Conservation (phyloP, 1,139 yeast species). For the Yamadazyma taylorii region DNA sequence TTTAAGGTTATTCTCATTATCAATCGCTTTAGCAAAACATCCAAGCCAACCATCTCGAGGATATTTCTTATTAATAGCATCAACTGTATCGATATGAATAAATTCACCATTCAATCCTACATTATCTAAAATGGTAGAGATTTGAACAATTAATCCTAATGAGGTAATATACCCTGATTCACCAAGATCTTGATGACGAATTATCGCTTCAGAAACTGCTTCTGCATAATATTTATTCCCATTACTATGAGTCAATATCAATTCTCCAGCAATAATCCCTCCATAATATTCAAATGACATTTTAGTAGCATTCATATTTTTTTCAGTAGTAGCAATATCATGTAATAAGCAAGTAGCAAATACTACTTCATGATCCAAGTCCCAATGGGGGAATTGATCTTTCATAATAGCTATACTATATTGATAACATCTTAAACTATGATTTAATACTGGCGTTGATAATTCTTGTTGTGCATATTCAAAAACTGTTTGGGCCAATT, state of each 20-base stretch:
- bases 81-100: slow-evolving; percentile 32
- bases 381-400: slow-evolving; percentile 39
- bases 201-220: slow-evolving; percentile 40
- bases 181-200: slow-evolving; percentile 41
- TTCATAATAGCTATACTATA: slow-evolving; percentile 34
- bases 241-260: slow-evolving; percentile 24
- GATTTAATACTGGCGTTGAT: slow-evolving; percentile 29
- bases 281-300: slow-evolving; percentile 42
- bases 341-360: slow-evolving; percentile 36
- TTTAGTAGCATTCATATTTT: slow-evolving; percentile 36
- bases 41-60: slow-evolving; percentile 34
- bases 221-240: slow-evolving; percentile 34
- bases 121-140: slow-evolving; percentile 38
- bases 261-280: slow-evolving; percentile 32
- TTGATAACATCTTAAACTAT: slow-evolving; percentile 34
- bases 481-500: slow-evolving; percentile 21
- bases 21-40: slow-evolving; percentile 39
- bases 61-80: slow-evolving; percentile 27
- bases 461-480: slow-evolving; percentile 27
- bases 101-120: slow-evolving; percentile 34
- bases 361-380: slow-evolving; percentile 30
- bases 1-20: slow-evolving; percentile 26
- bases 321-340: slow-evolving; percentile 38
- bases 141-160: slow-evolving; percentile 36
- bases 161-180: slow-evolving; percentile 36